Conservation (phyloP, 805 yeast genomes). For the Kregervanrija pseudodelftensis region DNA sequence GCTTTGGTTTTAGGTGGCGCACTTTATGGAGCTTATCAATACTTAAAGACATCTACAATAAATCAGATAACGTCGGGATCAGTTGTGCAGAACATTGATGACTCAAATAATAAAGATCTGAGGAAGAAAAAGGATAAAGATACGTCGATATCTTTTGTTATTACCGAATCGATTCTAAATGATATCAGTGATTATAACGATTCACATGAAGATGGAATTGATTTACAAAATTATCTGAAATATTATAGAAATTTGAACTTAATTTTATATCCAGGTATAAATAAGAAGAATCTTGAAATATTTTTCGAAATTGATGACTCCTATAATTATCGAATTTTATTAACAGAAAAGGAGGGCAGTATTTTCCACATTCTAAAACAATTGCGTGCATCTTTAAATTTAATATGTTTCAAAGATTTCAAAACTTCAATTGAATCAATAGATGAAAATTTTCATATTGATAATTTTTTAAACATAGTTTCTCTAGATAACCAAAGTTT, state of each 20-base stretch:
- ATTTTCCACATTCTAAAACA: constrained; percentile 52
- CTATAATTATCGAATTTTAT: constrained; percentile 30
- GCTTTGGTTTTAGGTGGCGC: not conserved
- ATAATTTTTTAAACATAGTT: constrained; percentile 18
- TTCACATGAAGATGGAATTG: constrained; percentile 6
- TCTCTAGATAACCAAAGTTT: not conserved
- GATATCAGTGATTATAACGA: constrained; percentile 6
- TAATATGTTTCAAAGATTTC: constrained; percentile 19
- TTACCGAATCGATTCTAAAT: constrained; percentile 9
- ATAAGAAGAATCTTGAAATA: constrained; percentile 10
- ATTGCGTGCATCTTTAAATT: constrained; percentile 23
- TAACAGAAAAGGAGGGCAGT: constrained; percentile 42
- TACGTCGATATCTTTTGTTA: constrained; percentile 14
- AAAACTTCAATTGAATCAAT: constrained; percentile 8
- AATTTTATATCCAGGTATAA: constrained; percentile 22
- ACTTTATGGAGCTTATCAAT: constrained; percentile 1
- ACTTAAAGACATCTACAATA: not conserved
- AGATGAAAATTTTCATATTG: constrained; percentile 18
- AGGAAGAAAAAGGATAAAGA: constrained; percentile 3
- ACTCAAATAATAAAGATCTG: not conserved
- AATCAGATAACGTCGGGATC: not conserved
- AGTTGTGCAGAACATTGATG: too few species aligned
- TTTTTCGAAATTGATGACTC: constrained; percentile 16
- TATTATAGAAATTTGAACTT: constrained; percentile 19
- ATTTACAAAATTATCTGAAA: constrained; percentile 6